Base-by-base conservation (phyloP, 352 stramenopile genomes). In the Pythium monospermum region DNA sequence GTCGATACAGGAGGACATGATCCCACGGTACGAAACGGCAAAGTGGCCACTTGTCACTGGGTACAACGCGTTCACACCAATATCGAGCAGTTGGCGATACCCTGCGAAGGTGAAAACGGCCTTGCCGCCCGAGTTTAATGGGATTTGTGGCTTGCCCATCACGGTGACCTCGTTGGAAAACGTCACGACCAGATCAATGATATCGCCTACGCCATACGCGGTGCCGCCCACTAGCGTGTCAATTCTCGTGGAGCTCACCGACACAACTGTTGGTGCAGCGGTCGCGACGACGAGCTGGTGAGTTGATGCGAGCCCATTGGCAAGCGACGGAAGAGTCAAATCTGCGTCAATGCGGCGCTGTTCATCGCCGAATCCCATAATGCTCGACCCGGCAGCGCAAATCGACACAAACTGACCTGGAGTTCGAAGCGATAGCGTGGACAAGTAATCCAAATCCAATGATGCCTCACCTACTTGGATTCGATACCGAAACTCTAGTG, bases 401-500 rank as follows among this genome's bases (percentile, higher is more conserved):
- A 49, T 53, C 4, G 23, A 42, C 21, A 33, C 50, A 12, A 72
- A 60, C 11, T 33, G 40, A 21, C 32, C 40, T 1, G 53, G 68
- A 15, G 42, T 72, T 33, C 59, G 60, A 10, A 92, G 49, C 11
- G 82, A 66, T 19, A 56, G 35, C 1, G 43, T 39, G 0, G 82
- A 87, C 1, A 53, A 64, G 35, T 84, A 91, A 54, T 93, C 74
- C 35, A 93, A 57, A 39, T 63, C 54, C 0, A 32, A 11, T 0
- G 75, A 51, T 0, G 42, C 18, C 26, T 94, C 77, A 7, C 73
- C 73, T 2, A 46, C 1, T 2, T 69, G 44, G 11, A 94, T 54
- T 52, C 69, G 72, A 53, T 94, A 93, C 11, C 79, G 70, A 42
- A 93, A 94, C 42, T 61, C 54, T 23, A 94, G 42, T 1, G 42